phyloP scores from a whole-genome alignment of 306 rosid genomes.

The Heteromeles arbutifolia region DNA sequence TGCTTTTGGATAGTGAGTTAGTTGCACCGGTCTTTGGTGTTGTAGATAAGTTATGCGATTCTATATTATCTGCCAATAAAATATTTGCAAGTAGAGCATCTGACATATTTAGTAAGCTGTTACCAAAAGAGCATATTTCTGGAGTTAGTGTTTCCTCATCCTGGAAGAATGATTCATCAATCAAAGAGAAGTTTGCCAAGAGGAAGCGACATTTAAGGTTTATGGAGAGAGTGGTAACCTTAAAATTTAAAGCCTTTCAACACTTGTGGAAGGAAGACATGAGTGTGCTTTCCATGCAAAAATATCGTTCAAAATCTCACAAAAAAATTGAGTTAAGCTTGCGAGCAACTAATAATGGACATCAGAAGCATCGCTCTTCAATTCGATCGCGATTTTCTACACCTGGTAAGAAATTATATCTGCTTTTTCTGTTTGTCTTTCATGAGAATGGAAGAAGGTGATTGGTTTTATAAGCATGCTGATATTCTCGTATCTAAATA shows the following conservation, averaged over 20 bases:
- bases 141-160: constrained; percentile 22
- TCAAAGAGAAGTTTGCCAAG: constrained; percentile 50
- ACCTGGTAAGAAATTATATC: constrained; percentile 46
- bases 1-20: constrained; percentile 19
- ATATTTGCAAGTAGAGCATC: constrained; percentile 39
- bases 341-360: constrained; percentile 40
- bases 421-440: background rate
- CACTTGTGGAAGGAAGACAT: constrained; percentile 82
- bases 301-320: constrained; percentile 63
- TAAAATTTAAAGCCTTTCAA: constrained; percentile 72
- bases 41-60: constrained; percentile 24
- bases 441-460: background rate
- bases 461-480: background rate
- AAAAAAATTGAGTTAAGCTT: constrained; percentile 60
- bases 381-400: constrained; percentile 55
- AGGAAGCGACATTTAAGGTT: constrained; percentile 53
- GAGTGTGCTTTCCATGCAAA: constrained; percentile 51
- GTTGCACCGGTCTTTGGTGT: constrained; percentile 11
- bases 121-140: constrained; percentile 28
- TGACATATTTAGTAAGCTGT: constrained; percentile 42
- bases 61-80: constrained; percentile 57
- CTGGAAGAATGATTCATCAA: constrained; percentile 13
- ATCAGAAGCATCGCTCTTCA: constrained; percentile 76
- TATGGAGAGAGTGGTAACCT: constrained; percentile 68
- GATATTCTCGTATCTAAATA: background rate